These are phyloP conservation scores for Protoeuglena noctilucae DNA, from an alignment of 139 green algal species.

Conservation along the genomic window DNA sequence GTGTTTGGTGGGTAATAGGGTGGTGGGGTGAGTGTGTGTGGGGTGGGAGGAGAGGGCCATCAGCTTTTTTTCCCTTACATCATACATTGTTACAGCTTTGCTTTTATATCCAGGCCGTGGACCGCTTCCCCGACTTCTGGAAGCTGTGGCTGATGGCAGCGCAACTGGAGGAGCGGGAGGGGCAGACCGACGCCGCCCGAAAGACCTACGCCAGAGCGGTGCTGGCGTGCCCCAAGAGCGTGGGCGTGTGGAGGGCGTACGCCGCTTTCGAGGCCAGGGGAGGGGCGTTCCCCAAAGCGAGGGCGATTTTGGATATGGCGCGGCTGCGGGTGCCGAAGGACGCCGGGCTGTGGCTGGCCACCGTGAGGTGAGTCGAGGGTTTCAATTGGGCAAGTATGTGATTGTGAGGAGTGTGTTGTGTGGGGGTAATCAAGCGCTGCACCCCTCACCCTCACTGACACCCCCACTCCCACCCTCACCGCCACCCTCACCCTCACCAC, in stretches of 20 bases:
- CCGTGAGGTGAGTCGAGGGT: conserved; percentile 30
- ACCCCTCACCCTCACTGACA: neutral
- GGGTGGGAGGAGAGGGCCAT: neutral
- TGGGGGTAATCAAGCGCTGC: neutral
- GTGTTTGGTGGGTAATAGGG: conserved; percentile 38
- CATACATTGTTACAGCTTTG: neutral
- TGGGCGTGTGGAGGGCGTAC: conserved; percentile 45
- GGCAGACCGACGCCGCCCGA: conserved; percentile 27
- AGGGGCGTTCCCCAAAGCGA: conserved; percentile 43
- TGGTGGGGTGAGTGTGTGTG: conserved; percentile 9
- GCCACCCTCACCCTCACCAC: neutral
- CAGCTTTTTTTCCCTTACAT: neutral
- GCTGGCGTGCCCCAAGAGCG: conserved; percentile 34
- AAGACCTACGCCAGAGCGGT: conserved; percentile 31
- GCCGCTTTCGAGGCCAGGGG: conserved; percentile 61
- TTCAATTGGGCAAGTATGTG: neutral
- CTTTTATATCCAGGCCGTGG: conserved; percentile 32
- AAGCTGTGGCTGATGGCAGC: conserved; percentile 92
- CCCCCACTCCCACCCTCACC: neutral
- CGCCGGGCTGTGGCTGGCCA: conserved; percentile 76
- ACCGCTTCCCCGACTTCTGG: conserved; percentile 53
- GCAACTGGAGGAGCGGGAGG: conserved; percentile 68
- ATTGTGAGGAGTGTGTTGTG: neutral
- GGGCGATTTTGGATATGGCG: conserved; percentile 55
- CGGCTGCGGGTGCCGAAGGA: conserved; percentile 66